Base-by-base conservation (phyloP, 2,329 filamentous ascomycete species). In the Colletotrichum tofieldiae region DNA sequence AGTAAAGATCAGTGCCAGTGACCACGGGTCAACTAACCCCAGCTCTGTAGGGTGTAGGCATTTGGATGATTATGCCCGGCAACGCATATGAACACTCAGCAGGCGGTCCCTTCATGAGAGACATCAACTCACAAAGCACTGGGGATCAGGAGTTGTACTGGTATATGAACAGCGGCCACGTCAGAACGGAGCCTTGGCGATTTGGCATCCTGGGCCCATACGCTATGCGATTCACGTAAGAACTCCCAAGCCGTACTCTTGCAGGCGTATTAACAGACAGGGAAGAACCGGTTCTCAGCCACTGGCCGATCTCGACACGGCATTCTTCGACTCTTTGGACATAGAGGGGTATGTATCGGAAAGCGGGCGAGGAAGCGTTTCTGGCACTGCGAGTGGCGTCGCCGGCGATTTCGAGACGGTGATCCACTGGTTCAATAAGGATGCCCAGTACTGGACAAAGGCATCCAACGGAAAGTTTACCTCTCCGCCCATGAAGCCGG, bases 81-180 rank as follows among this genome's bases (percentile, higher is more conserved):
- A 83, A 86, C 56, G 81, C 82, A 7, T 91, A 90, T 61, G 89
- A 91, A 75, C 84, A 82, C 41, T 87, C 87, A 3, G 87, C 88
- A 2, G 89, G 89, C 11, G 89, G 89, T 0, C 89, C 89, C 2
- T 91, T 91, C 82, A 81, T 82, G 80, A 78, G 81, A 4, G 88
- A 90, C 72, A 89, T 90, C 77, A 86, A 90, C 80, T 82, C 85
- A 45, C 90, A 91, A 78, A 87, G 87, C 79, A 87, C 87, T 8
- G 87, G 86, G 1, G 79, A 82, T 29, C 87, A 82, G 56, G 86
- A 82, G 8, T 82, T 91, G 0, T 90, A 89, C 74, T 90, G 87
- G 79, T 91, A 90, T 80, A 89, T 89, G 84, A 91, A 91, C 80
- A 89, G 86, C 3, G 85, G 85, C 45, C 89, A 91, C 67, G 84